Evolutionary conservation across 2,329 filamentous ascomycete genomes (phyloP).

Genomic region (Botrytis aclada): DNA sequence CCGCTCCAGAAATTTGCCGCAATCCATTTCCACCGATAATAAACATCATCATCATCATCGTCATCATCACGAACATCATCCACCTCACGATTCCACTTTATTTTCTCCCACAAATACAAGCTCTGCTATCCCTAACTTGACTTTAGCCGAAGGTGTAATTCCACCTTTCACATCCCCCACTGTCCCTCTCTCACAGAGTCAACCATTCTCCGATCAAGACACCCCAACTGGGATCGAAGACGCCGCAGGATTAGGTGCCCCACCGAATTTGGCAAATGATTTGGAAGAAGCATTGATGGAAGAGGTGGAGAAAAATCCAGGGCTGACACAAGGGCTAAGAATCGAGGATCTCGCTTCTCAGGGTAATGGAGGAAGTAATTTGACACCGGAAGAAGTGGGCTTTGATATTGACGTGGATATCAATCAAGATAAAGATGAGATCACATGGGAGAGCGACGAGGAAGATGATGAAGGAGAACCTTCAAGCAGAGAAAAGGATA

Average conservation of each 20-base stretch:
- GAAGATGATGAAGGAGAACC: not conserved
- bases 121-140: not conserved
- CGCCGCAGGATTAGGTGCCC: not conserved
- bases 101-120: not conserved
- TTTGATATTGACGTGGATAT: not conserved
- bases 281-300: constrained; percentile 12
- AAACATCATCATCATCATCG: not conserved
- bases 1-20: not conserved
- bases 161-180: constrained; percentile 14
- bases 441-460: constrained; percentile 8
- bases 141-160: not conserved
- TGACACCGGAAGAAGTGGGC: not conserved
- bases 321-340: not conserved
- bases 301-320: not conserved
- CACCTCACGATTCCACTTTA: not conserved
- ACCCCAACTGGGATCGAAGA: not conserved
- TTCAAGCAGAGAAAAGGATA: not conserved
- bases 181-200: not conserved
- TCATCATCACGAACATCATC: not conserved
- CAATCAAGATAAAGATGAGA: not conserved
- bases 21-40: not conserved
- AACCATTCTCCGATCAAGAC: not conserved
- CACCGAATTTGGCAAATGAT: constrained; percentile 1
- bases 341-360: not conserved
- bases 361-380: not conserved